Evolutionary conservation across 2,329 filamentous ascomycete genomes (phyloP), one percentile per base, ranked within the genome.

Genomic region (Talaromyces sp.): DNA sequence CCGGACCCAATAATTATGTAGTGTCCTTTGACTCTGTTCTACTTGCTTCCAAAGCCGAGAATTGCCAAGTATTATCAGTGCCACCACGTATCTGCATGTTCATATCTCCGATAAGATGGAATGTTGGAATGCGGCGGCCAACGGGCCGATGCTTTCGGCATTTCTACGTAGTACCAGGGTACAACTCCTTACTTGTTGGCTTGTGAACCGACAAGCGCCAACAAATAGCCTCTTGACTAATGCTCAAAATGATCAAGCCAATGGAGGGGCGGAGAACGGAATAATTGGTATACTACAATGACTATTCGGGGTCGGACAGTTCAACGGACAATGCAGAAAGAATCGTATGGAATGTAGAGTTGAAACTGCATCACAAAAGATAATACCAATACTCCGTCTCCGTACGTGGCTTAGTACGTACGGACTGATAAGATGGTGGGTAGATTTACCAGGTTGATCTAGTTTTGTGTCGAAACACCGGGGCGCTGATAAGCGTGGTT

Each of bases 141-240:
- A 57, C 54, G 54, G 54, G 31, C 35, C 54, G 54, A 57, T 57
- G 35, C 14, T 40, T 42, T 57, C 54, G 54, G 54, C 54, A 39
- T 21, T 16, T 21, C 52, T 54, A n/a, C n/a, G n/a, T n/a, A 39
- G 16, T 31, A 11, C 18, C 25, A 33, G 18, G 25, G 25, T 18
- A 52, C 28, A 18, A 7, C 18, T 16, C 33, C 5, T 31, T 16
- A 25, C 21, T 48, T 31, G 46, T 8, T 31, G 25, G 25, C 23
- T 9, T 7, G 28, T 54, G 25, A 35, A n/a, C 8, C 23, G 14
- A n/a, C 9, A 50, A n/a, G 9, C 28, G 46, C 46, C n/a, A 31
- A n/a, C 25, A 11, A 3, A 25, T 50, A 28, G 14, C 25, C 46
- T 31, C 9, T 31, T 31, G 5, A 31, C 25, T 25, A 50, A n/a